Evolutionary conservation across 2,329 filamentous ascomycete species (phyloP), one percentile per base, ranked within the genome.

Genomic region (Hymenoscyphus fructigenus): DNA sequence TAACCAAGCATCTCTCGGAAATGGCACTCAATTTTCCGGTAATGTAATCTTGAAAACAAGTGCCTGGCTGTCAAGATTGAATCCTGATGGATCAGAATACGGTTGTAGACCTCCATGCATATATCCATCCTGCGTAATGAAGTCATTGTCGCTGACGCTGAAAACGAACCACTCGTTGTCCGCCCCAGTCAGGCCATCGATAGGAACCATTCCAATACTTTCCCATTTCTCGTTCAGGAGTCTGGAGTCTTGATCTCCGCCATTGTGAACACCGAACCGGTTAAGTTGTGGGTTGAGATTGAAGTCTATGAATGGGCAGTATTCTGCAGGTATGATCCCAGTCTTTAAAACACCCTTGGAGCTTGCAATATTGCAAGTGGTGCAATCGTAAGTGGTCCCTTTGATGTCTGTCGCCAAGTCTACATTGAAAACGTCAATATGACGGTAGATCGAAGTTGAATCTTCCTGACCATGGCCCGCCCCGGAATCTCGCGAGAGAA

Each of bases 181-280:
- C 26, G 74, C 72, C 2, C 76, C 75, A 61, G 75, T 74, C 57
- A 78, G 68, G 1, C 80, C 80, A 70, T 86, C 80, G 6, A 86
- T 83, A 0, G 88, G 87, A 2, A 87, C 81, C 28, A 91, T 74
- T 2, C 85, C 84, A 58, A 92, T 76, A 23, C 84, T 85, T 79
- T 93, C 90, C 90, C 90, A 92, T 74, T 92, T 92, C 80, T 92
- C 89, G 71, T 92, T 91, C 74, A 92, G 73, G 41, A 92, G 76
- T 0, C 75, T 77, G 0, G 77, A 71, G 71, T 90, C 84, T 69
- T 88, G 83, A 0, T 76, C 78, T 0, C 88, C 89, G 2, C 89
- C 89, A 70, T 92, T 92, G 70, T 89, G 87, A 3, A 90, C 76
- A 0, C 86, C 85, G 68, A 92, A 92, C 23, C 85, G 83, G 47